Conservation (phyloP, 169 alveolate genomes). For the Condylostoma magnum region DNA sequence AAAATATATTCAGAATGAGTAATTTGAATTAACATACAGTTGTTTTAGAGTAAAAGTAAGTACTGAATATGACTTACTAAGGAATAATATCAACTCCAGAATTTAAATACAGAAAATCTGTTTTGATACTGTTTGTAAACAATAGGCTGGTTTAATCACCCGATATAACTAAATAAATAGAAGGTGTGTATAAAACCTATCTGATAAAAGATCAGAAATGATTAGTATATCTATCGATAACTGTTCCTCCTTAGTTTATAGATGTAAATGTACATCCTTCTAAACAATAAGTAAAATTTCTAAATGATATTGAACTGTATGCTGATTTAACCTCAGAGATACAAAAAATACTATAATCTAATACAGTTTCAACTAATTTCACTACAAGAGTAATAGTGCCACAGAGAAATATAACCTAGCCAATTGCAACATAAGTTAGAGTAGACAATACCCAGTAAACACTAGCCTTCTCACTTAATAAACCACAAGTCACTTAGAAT, state of each 20-base stretch:
- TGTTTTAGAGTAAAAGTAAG: too few relatives aligned
- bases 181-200: conserved; percentile 45
- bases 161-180: conserved; percentile 64
- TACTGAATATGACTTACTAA: neutral
- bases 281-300: conserved; percentile 90
- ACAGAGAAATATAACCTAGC: too few relatives aligned
- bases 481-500: too few relatives aligned
- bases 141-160: conserved; percentile 92
- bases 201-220: conserved; percentile 49
- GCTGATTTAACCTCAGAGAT: conserved; percentile 53
- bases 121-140: conserved; percentile 92
- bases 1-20: neutral
- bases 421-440: neutral
- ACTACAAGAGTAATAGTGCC: conserved; percentile 2
- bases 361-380: conserved; percentile 17
- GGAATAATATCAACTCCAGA: conserved; percentile 81
- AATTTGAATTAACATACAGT: neutral
- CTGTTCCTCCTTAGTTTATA: conserved; percentile 87
- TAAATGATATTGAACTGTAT: conserved; percentile 80
- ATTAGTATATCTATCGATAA: conserved; percentile 91
- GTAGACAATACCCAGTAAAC: neutral
- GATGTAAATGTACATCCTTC: conserved; percentile 99
- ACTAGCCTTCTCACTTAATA: too few relatives aligned
- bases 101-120: conserved; percentile 74
- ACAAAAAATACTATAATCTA: conserved; percentile 36